These are phyloP conservation scores for Pseudodiploospora longispora DNA, from an alignment of 2,329 filamentous ascomycete species.

Conservation along the genomic window DNA sequence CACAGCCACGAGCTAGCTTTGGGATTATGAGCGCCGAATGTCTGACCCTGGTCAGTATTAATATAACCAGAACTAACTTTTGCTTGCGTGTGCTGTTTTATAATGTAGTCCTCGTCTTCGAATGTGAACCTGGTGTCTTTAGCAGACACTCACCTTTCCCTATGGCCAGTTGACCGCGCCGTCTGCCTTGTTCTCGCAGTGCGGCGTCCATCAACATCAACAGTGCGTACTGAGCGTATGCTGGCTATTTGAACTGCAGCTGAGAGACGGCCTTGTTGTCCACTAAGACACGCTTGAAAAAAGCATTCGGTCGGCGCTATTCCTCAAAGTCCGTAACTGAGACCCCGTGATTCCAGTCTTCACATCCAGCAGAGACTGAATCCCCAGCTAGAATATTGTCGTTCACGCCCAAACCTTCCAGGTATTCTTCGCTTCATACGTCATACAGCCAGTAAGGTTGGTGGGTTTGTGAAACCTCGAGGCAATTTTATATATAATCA, in stretches of 20 bases:
- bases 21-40: no score
- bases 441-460: no score
- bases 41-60: no score
- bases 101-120: neutral
- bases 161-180: neutral
- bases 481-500: no score
- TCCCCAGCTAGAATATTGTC: no score
- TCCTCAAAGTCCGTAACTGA: neutral
- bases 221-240: neutral
- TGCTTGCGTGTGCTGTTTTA: neutral
- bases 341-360: neutral
- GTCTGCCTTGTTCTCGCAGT: neutral
- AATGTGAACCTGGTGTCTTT: neutral
- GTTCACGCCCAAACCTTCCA: no score
- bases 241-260: neutral
- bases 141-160: neutral
- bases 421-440: no score
- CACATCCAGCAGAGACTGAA: neutral
- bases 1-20: no score
- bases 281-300: neutral
- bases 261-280: neutral
- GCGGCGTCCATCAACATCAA: neutral
- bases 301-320: neutral
- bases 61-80: no score
- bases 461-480: no score